Evolutionary conservation across 305 asterid species (phyloP), one percentile per base, ranked within the genome.

Genomic region (Andrographis paniculata): DNA sequence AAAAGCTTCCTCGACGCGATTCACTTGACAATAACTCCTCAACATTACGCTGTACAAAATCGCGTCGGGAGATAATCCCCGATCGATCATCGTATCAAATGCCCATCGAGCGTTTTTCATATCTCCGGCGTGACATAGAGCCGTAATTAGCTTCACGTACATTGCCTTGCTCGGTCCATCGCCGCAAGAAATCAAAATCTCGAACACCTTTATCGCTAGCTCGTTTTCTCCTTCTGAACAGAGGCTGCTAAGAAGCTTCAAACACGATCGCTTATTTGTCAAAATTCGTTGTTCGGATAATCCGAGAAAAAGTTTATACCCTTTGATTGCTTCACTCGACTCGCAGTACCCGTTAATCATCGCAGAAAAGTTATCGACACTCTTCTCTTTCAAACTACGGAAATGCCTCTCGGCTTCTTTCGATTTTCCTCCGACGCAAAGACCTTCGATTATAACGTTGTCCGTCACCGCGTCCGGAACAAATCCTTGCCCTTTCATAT

Each of bases 291-390:
- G 61, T 38, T 53, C 56, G 31, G 46, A 56, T 49, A 77, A 45
- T 59, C 53, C 17, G 21, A 14, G 38, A 53, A 83, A 80, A 57
- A 74, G 53, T 52, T 72, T 50, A 65, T 56, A 80, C 12, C 87
- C 93, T 39, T 52, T 17, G 14, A 17, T 36, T n/a, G 66, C 58
- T 30, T 60, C 52, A 48, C 77, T 56, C 27, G 73, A 64, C 45
- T 64, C 79, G 60, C 94, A 87, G 64, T 72, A 82, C 37, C 96
- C 85, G 56, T 51, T 73, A 54, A 79, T 59, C 80, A 82, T 56
- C 58, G 93, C 70, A 52, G 84, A 67, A 68, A 61, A 83, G 48
- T 71, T 75, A 55, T 72, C 87, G 28, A 46, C 38, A 13, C 65
- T 52, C 51, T 70, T 74, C 2, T 50, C 67, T 59, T 77, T 74